Evolutionary conservation across 2,329 filamentous ascomycete species (phyloP).

Genomic region (Aspergillus sp.): DNA sequence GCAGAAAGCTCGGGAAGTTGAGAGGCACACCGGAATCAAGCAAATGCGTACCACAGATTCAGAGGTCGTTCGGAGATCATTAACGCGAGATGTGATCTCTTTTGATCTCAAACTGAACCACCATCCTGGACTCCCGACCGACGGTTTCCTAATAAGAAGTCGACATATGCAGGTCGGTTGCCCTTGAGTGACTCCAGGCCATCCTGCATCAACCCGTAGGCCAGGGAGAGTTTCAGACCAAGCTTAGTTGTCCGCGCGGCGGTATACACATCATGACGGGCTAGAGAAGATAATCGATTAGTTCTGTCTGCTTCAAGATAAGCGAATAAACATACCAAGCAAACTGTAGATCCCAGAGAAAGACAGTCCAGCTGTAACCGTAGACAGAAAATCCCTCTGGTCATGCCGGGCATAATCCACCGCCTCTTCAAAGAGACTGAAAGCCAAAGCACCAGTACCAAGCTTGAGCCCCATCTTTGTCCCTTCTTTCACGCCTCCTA

Average conservation of each 20-base stretch:
- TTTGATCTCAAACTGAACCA: slow-evolving; percentile 9
- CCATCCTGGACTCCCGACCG: slow-evolving; percentile 16
- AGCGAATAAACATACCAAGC: slow-evolving; percentile 59
- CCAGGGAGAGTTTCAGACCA: slow-evolving; percentile 72
- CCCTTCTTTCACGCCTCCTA: slow-evolving; percentile 74
- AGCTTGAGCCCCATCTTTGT: slow-evolving; percentile 68
- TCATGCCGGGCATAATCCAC: slow-evolving; percentile 63
- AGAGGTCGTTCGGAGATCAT: too few relatives aligned
- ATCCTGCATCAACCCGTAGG: slow-evolving; percentile 80
- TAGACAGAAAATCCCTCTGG: slow-evolving; percentile 71
- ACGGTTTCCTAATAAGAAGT: slow-evolving; percentile 54
- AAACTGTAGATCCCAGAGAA: slow-evolving; percentile 83
- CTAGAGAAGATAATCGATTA: slow-evolving; percentile 40
- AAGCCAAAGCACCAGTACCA: slow-evolving; percentile 67
- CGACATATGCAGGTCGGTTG: slow-evolving; percentile 69
- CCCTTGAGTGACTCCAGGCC: slow-evolving; percentile 63
- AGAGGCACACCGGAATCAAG: too few relatives aligned
- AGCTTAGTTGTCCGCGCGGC: slow-evolving; percentile 73
- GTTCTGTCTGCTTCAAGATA: not conserved
- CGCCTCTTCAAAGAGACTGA: slow-evolving; percentile 78
- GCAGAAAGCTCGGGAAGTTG: too few relatives aligned
- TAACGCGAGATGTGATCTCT: too few relatives aligned
- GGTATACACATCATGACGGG: slow-evolving; percentile 73
- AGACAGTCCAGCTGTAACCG: slow-evolving; percentile 74
- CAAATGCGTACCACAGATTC: too few relatives aligned